A percentile compares a stretch with the other conserved stretches of the same genome.
These are phyloP conservation scores for Syzygium aromaticum DNA, from an alignment of 345 rosid species.

Conservation along the genomic window DNA sequence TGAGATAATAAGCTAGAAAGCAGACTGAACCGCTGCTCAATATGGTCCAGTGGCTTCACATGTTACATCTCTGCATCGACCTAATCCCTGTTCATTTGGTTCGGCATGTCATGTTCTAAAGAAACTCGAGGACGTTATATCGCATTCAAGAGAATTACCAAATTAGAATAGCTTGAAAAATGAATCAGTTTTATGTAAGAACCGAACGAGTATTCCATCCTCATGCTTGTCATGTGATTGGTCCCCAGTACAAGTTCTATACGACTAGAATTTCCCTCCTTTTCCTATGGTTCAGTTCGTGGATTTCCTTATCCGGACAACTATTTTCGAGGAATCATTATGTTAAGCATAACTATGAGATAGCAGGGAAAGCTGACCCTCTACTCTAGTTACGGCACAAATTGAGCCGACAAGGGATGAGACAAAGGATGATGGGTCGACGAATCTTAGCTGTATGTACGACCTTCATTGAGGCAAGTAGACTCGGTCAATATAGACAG, in stretches of 20 bases:
- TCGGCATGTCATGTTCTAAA: background rate
- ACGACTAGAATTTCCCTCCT: background rate
- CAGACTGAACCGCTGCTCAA: background rate
- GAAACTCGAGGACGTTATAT: background rate
- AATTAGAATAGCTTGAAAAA: background rate
- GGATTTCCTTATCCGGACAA: background rate
- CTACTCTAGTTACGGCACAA: background rate
- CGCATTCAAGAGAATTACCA: background rate
- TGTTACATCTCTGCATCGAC: background rate
- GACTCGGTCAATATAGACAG: background rate
- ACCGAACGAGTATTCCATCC: background rate
- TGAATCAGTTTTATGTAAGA: background rate
- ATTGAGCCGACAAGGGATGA: background rate
- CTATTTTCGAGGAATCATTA: background rate
- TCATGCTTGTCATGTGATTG: background rate
- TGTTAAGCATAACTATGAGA: background rate
- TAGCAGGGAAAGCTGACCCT: background rate
- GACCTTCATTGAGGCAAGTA: background rate
- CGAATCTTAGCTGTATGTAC: background rate
- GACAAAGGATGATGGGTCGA: background rate
- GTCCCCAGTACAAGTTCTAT: background rate
- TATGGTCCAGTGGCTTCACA: background rate
- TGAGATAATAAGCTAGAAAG: background rate
- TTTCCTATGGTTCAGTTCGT: background rate
- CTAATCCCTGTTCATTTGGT: background rate